A percentile compares a stretch with the other conserved stretches of the same genome.
phyloP scores from a whole-genome alignment of 805 yeast genomes.

The Lachancea fermentati region DNA sequence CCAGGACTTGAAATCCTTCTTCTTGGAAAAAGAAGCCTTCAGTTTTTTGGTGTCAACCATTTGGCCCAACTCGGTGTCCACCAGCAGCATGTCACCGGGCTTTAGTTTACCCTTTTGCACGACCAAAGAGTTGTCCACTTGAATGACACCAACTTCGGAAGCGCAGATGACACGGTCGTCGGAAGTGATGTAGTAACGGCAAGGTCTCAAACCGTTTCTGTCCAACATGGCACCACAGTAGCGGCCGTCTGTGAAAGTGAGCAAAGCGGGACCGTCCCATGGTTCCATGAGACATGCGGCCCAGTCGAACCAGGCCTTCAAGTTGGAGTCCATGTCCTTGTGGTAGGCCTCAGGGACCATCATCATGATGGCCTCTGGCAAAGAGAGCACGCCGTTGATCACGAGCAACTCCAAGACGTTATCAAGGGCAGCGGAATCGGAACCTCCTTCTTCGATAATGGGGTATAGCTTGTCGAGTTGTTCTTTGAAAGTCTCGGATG shows the following conservation, averaged over 20 bases:
- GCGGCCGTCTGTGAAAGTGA: conserved; percentile 95
- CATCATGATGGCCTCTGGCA: conserved; percentile 96
- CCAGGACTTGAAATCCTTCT: conserved; percentile 94
- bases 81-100: conserved; percentile 94
- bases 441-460: conserved; percentile 96
- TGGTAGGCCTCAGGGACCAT: conserved; percentile 99
- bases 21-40: conserved; percentile 69
- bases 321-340: conserved; percentile 89
- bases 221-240: conserved; percentile 98
- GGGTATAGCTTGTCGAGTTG: conserved; percentile 89
- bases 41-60: conserved; percentile 91
- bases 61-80: conserved; percentile 88
- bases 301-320: conserved; percentile 96
- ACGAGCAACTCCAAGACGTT: conserved; percentile 89
- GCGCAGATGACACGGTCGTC: conserved; percentile 97
- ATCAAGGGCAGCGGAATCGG: conserved; percentile 97
- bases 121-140: conserved; percentile 74
- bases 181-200: conserved; percentile 92
- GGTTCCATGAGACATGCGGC: conserved; percentile 99
- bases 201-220: conserved; percentile 96
- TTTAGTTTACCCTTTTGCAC: conserved; percentile 89
- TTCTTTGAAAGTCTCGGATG: conserved; percentile 79
- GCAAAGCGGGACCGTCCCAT: conserved; percentile 98
- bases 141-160: conserved; percentile 96
- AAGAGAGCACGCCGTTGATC: conserved; percentile 82